These are phyloP conservation scores for Suillus brevipes DNA, from an alignment of 768 basidiomycete species.

Conservation along the genomic window DNA sequence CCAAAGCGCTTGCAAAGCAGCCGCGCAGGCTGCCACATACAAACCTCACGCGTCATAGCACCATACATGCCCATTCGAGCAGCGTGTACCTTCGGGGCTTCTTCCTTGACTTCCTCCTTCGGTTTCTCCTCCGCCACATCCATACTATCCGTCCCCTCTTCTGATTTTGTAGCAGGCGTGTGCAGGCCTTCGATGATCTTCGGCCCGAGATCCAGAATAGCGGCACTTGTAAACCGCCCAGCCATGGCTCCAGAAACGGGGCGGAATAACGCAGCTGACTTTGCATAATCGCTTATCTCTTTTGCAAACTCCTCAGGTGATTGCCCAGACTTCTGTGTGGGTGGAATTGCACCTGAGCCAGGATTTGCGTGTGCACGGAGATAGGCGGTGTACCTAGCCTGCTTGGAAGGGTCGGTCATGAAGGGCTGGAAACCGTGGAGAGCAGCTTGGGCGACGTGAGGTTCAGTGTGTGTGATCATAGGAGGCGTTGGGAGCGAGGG, in stretches of 20 bases:
- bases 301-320: conserved; percentile 68
- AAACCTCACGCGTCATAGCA: conserved; percentile 72
- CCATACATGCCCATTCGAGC: conserved; percentile 91
- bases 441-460: conserved; percentile 83
- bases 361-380: conserved; percentile 69
- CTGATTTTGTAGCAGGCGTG: conserved; percentile 47
- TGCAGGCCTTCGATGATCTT: conserved; percentile 68
- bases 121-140: conserved; percentile 39
- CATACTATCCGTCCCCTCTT: conserved; percentile 44
- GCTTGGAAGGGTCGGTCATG: conserved; percentile 70
- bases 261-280: conserved; percentile 86
- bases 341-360: conserved; percentile 44
- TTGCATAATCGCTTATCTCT: conserved; percentile 84
- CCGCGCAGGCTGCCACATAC: conserved; percentile 77
- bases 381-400: conserved; percentile 82
- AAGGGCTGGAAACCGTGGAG: conserved; percentile 91
- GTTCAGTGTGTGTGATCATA: conserved; percentile 62
- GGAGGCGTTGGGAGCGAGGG: conserved; percentile 35
- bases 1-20: conserved; percentile 93
- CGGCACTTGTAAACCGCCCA: conserved; percentile 85
- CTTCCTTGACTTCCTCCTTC: conserved; percentile 48
- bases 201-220: conserved; percentile 65
- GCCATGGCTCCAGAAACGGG: conserved; percentile 93
- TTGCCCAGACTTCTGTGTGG: conserved; percentile 57
- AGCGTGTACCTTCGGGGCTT: conserved; percentile 78